Conservation (phyloP, 2,329 filamentous ascomycete genomes). For the Colletotrichum nymphaeae region DNA sequence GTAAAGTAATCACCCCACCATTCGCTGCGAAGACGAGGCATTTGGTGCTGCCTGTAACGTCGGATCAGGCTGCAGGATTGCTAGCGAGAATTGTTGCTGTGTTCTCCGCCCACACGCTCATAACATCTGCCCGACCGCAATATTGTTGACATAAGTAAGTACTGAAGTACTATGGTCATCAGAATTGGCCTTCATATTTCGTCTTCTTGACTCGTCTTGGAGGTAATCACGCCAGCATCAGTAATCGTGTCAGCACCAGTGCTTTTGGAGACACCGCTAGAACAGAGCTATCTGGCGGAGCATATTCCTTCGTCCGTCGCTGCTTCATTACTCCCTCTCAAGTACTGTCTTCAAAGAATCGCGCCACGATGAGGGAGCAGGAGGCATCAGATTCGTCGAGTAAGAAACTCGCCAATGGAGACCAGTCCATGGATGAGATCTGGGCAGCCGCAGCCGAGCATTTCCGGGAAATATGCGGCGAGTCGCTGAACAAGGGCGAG, state of each 20-base stretch:
- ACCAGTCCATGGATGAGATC: not conserved
- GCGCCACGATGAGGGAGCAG: not conserved
- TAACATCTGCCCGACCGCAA: not conserved
- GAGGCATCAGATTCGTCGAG: not conserved
- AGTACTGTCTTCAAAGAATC: rapidly evolving
- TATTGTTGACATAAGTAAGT: too few species aligned
- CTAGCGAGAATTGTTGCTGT: not conserved
- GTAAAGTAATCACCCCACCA: not conserved
- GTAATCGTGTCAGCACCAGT: not conserved
- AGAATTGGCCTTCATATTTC: too few species aligned
- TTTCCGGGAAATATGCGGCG: not conserved
- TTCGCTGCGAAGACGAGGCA: not conserved
- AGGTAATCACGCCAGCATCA: not conserved
- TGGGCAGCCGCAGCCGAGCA: not conserved
- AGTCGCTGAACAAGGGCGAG: not conserved
- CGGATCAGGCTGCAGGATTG: not conserved
- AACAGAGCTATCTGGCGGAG: not conserved
- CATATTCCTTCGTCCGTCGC: not conserved
- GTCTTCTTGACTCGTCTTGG: not conserved
- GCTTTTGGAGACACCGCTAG: not conserved
- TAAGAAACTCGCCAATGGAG: not conserved
- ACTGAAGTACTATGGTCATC: too few species aligned
- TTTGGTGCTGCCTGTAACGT: not conserved
- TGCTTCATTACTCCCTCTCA: not conserved
- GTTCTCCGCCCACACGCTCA: not conserved